Conservation (phyloP, 441 rosid species). For the Cnidoscolus chayamansa region DNA sequence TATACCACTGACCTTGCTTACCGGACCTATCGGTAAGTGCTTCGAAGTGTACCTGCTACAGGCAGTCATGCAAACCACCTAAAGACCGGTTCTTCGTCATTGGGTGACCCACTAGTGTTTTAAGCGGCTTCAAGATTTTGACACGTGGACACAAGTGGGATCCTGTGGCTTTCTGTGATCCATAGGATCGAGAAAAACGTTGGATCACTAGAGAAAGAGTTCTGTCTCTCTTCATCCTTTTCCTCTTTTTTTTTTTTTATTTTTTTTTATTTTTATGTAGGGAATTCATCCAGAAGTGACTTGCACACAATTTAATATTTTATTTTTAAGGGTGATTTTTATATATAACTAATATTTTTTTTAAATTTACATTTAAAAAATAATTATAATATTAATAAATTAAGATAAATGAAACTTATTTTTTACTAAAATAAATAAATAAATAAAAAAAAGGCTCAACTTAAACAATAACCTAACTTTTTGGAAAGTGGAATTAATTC, state of each 20-base stretch:
- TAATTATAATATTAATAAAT: no score
- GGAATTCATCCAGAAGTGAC: no score
- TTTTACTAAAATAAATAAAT: no score
- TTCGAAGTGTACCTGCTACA: conserved; percentile 28
- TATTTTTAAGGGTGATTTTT: no score
- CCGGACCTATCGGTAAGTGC: conserved; percentile 43
- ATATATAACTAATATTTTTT: no score
- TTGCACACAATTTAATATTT: no score
- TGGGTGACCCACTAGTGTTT: conserved; percentile 41
- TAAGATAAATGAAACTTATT: no score
- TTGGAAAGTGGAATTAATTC: no score
- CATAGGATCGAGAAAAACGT: conserved; percentile 42
- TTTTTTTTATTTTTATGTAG: no score
- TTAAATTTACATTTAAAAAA: no score
- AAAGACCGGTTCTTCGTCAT: conserved; percentile 46
- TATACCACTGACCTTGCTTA: conserved; percentile 45
- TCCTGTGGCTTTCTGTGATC: conserved; percentile 37
- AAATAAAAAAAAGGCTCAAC: no score
- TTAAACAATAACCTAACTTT: no score
- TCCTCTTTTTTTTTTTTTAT: background rate
- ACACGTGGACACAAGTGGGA: conserved; percentile 26
- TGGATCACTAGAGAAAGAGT: conserved; percentile 31
- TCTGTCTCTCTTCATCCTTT: background rate
- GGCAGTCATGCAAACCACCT: conserved; percentile 38
- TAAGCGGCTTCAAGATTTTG: conserved; percentile 22